These are phyloP conservation scores for Mycosarcoma mackinlayi DNA, from an alignment of 1,284 basidiomycete genomes.

Conservation along the genomic window DNA sequence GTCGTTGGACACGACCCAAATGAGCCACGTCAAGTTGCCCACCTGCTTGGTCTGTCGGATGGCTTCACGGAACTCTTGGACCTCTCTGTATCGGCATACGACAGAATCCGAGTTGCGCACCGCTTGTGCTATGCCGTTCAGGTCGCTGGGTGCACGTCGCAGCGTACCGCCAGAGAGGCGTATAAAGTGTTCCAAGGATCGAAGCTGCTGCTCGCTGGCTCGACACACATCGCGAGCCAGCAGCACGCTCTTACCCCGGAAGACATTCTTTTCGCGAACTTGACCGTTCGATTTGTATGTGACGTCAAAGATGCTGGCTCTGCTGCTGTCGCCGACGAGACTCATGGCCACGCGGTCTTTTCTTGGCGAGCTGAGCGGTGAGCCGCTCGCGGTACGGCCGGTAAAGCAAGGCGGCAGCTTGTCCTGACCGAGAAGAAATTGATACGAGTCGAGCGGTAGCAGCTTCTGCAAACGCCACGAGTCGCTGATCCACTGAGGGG, in stretches of 20 bases:
- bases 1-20: conserved; percentile 78
- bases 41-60: conserved; percentile 75
- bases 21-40: conserved; percentile 83
- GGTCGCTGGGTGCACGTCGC: conserved; percentile 36
- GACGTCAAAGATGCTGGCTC: neutral
- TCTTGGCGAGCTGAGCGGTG: conserved; percentile 38
- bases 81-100: conserved; percentile 77
- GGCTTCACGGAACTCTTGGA: conserved; percentile 79
- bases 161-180: conserved; percentile 31
- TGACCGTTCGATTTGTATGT: conserved; percentile 3
- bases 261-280: conserved; percentile 15
- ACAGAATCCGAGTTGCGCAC: conserved; percentile 74
- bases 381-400: conserved; percentile 27
- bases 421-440: conserved; percentile 74
- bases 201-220: conserved; percentile 64
- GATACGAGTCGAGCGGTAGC: conserved; percentile 74
- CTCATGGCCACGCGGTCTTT: conserved; percentile 33
- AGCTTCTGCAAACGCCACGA: conserved; percentile 75
- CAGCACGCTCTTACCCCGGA: conserved; percentile 43
- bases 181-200: conserved; percentile 67
- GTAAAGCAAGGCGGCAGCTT: conserved; percentile 48
- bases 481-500: conserved; percentile 87
- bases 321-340: conserved; percentile 9
- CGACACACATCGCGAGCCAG: conserved; percentile 50
- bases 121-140: conserved; percentile 46